phyloP scores from a whole-genome alignment of 371 early-diverging fungal species.

The Smittium culicis region DNA sequence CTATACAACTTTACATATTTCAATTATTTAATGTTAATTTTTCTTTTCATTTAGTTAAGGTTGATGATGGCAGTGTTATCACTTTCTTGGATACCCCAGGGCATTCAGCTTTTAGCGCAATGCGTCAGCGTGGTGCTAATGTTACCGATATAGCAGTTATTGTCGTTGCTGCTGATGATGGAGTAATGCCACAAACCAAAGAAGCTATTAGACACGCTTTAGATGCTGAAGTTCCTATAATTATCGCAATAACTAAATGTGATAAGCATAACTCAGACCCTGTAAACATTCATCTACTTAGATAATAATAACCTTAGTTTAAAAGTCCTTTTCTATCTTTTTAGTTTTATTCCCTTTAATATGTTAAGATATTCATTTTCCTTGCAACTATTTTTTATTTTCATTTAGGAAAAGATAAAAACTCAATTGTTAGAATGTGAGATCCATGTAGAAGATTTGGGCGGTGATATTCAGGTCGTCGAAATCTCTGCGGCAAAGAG shows the following conservation, averaged over 20 bases:
- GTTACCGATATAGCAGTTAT: slow-evolving; percentile 88
- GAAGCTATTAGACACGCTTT: slow-evolving; percentile 89
- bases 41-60: neutral
- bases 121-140: slow-evolving; percentile 83
- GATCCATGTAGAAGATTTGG: slow-evolving; percentile 79
- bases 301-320: too few species aligned
- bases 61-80: slow-evolving; percentile 30
- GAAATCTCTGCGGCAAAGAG: slow-evolving; percentile 80
- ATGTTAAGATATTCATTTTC: too few species aligned
- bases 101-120: slow-evolving; percentile 88
- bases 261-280: slow-evolving; percentile 76
- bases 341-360: too few species aligned
- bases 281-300: too few species aligned
- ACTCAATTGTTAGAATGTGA: slow-evolving; percentile 62
- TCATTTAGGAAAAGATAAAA: slow-evolving; percentile 43
- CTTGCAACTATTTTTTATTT: neutral
- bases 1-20: too few species aligned
- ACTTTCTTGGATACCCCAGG: slow-evolving; percentile 96
- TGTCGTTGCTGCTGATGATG: slow-evolving; percentile 94
- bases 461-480: slow-evolving; percentile 83
- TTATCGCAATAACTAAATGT: slow-evolving; percentile 93
- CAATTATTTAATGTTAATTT: too few species aligned
- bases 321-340: too few species aligned
- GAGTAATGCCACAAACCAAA: slow-evolving; percentile 91
- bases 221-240: slow-evolving; percentile 76